A percentile compares a stretch with the other conserved stretches of the same genome.
Conservation (phyloP, 2,329 filamentous ascomycete species). For the Sclerotinia nivalis region DNA sequence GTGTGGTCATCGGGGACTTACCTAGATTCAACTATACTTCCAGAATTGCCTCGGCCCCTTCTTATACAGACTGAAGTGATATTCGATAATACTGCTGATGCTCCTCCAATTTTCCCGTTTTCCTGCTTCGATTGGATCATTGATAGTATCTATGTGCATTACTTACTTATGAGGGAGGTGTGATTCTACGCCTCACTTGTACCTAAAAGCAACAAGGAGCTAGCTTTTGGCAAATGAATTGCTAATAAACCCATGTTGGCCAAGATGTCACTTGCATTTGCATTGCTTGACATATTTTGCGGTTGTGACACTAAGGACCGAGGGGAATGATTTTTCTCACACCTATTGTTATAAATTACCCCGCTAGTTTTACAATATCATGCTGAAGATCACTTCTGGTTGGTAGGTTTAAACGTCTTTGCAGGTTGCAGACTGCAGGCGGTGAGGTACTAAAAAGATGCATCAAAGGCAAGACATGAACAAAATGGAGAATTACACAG, state of each 20-base stretch:
- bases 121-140: background rate
- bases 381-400: conserved; percentile 3
- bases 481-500: background rate
- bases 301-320: background rate
- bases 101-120: background rate
- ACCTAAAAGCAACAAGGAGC: background rate
- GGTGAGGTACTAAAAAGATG: background rate
- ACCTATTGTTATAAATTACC: background rate
- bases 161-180: background rate
- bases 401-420: conserved; percentile 4
- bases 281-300: background rate
- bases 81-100: background rate
- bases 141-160: no score
- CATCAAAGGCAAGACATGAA: background rate
- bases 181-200: conserved; percentile 1
- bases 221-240: background rate
- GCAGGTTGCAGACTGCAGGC: background rate
- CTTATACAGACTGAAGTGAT: no score
- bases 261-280: no score
- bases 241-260: background rate
- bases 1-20: background rate
- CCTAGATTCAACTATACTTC: background rate
- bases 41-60: background rate
- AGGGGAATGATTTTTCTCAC: background rate
- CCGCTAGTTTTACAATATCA: conserved; percentile 2